These are phyloP conservation scores for Xylaria sp. DNA, from an alignment of 2,329 filamentous ascomycete genomes.

Conservation along the genomic window DNA sequence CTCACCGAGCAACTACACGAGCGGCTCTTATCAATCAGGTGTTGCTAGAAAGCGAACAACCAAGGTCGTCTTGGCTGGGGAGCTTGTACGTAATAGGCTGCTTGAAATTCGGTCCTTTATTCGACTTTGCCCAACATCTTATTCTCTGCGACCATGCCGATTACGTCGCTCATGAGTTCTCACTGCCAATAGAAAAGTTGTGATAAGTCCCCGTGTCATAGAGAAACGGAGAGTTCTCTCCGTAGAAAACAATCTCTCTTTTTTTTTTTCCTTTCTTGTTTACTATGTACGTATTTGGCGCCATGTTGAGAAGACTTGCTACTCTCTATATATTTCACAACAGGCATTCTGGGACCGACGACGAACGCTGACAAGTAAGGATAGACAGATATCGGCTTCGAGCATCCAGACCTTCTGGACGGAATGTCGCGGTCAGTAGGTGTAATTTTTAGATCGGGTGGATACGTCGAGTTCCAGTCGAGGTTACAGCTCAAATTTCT, in stretches of 20 bases:
- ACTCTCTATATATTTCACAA: background rate
- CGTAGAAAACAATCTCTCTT: background rate
- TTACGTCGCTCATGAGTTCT: background rate
- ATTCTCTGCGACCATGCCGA: background rate
- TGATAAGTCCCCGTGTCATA: conserved; percentile 9
- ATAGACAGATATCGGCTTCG: too few relatives aligned
- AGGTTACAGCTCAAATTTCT: background rate
- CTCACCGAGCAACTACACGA: conserved; percentile 32
- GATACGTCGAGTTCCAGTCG: too few relatives aligned
- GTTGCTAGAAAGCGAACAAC: background rate
- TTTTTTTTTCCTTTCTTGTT: background rate
- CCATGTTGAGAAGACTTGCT: background rate
- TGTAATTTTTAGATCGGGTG: background rate
- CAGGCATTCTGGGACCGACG: background rate
- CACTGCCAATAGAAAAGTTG: conserved; percentile 16
- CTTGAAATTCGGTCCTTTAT: conserved; percentile 6
- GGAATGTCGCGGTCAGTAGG: background rate
- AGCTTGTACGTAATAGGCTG: conserved; percentile 47
- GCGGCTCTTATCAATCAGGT: background rate
- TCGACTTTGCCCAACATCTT: conserved; percentile 14
- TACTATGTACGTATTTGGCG: too few relatives aligned
- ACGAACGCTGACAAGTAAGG: background rate
- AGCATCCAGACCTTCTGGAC: too few relatives aligned
- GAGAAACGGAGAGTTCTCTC: conserved; percentile 11
- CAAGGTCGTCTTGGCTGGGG: conserved; percentile 35